Evolutionary conservation across 352 stramenopile genomes (phyloP).

Genomic region (Phytopythium boreale): DNA sequence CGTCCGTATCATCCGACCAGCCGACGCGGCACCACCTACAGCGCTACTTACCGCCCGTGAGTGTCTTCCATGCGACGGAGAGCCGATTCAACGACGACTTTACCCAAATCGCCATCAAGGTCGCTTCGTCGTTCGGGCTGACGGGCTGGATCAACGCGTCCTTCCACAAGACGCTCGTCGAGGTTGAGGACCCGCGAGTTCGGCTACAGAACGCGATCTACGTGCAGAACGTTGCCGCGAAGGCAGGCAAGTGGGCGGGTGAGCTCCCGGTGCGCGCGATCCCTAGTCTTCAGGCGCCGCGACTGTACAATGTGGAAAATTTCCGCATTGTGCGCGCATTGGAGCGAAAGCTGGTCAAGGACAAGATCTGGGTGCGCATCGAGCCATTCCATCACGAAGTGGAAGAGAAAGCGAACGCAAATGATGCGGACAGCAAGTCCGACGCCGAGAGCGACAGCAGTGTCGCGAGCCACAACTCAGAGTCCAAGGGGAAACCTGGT

Average conservation of each 20-base stretch:
- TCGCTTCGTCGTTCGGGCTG: conserved; percentile 60
- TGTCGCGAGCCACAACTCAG: background rate
- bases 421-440: conserved; percentile 12
- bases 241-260: conserved; percentile 51
- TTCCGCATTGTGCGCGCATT: conserved; percentile 55
- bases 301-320: conserved; percentile 42
- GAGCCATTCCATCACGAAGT: conserved; percentile 14
- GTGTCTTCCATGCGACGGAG: conserved; percentile 68
- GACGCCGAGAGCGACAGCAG: conserved; percentile 9
- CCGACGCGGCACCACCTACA: conserved; percentile 26
- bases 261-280: conserved; percentile 60
- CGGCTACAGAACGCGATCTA: conserved; percentile 38
- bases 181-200: conserved; percentile 51
- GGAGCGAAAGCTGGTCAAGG: conserved; percentile 71
- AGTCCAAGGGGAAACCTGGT: background rate
- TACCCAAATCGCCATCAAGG: conserved; percentile 59
- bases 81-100: conserved; percentile 71
- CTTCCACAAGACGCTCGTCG: conserved; percentile 41
- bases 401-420: conserved; percentile 7
- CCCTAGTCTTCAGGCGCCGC: conserved; percentile 58
- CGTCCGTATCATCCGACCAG: conserved; percentile 17
- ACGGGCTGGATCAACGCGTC: conserved; percentile 67
- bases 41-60: conserved; percentile 55
- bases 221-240: conserved; percentile 65
- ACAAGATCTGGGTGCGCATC: conserved; percentile 69